Evolutionary conservation across 2,329 filamentous ascomycete genomes (phyloP).

Genomic region (Claviceps sp.): DNA sequence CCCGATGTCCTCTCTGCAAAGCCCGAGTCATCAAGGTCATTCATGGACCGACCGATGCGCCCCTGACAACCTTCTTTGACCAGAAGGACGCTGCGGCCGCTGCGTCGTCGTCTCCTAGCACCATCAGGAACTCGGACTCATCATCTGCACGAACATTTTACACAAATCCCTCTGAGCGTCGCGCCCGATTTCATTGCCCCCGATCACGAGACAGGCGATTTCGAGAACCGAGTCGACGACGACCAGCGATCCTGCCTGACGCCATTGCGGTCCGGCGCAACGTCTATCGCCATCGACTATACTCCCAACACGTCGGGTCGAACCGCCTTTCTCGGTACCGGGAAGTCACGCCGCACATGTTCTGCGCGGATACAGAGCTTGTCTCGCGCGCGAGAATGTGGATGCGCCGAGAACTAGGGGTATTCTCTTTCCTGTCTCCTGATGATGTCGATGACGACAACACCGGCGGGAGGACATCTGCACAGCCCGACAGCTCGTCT

Average conservation of each 20-base stretch:
- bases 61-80: constrained; percentile 40
- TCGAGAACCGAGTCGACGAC: constrained; percentile 1
- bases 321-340: constrained; percentile 66
- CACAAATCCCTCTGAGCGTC: not conserved
- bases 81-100: constrained; percentile 12
- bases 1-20: constrained; percentile 71
- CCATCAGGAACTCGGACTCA: constrained; percentile 3
- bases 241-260: not conserved
- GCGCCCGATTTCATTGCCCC: not conserved
- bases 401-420: constrained; percentile 70
- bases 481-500: not conserved
- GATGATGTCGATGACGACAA: constrained; percentile 15
- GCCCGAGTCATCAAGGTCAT: constrained; percentile 42
- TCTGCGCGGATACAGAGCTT: constrained; percentile 51
- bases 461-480: constrained; percentile 12
- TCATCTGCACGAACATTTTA: not conserved
- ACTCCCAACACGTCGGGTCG: constrained; percentile 69
- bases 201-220: constrained; percentile 1
- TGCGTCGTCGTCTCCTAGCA: not conserved
- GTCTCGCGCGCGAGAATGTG: constrained; percentile 67
- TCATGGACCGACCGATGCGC: constrained; percentile 43
- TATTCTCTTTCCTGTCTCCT: constrained; percentile 58
- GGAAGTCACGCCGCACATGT: constrained; percentile 55
- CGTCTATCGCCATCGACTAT: constrained; percentile 60
- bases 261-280: constrained; percentile 42